Evolutionary conservation across 108 stramenopile genomes (phyloP).

Genomic region (Nitzschia palea): DNA sequence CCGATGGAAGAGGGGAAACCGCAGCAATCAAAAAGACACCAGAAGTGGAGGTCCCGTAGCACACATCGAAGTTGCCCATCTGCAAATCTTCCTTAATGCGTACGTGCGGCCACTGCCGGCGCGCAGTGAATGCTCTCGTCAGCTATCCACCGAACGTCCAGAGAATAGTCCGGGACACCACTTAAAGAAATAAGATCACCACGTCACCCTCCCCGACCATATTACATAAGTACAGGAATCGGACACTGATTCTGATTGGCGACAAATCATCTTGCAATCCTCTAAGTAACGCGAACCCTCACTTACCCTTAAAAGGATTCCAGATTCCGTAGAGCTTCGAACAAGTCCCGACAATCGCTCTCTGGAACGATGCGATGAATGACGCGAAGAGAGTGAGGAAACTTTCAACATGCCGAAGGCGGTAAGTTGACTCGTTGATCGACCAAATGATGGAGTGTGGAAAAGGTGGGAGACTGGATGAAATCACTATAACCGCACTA

Average conservation of each 20-base stretch:
- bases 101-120: background rate
- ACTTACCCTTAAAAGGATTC: background rate
- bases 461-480: too few species aligned
- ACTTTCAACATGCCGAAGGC: slow-evolving; percentile 4
- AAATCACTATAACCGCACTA: too few species aligned
- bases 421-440: too few species aligned
- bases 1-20: too few species aligned
- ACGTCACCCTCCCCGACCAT: background rate
- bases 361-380: background rate
- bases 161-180: background rate
- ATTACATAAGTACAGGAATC: background rate
- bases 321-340: background rate
- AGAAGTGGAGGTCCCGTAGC: too few species aligned
- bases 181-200: background rate
- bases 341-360: background rate
- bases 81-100: slow-evolving; percentile 3
- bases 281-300: background rate
- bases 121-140: slow-evolving; percentile 1
- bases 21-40: too few species aligned
- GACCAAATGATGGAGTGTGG: too few species aligned
- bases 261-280: background rate
- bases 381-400: background rate
- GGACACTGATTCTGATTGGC: background rate
- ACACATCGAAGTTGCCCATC: background rate
- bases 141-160: background rate